phyloP scores from a whole-genome alignment of 164 flowering plant species.

The Warburgia ugandensis region DNA sequence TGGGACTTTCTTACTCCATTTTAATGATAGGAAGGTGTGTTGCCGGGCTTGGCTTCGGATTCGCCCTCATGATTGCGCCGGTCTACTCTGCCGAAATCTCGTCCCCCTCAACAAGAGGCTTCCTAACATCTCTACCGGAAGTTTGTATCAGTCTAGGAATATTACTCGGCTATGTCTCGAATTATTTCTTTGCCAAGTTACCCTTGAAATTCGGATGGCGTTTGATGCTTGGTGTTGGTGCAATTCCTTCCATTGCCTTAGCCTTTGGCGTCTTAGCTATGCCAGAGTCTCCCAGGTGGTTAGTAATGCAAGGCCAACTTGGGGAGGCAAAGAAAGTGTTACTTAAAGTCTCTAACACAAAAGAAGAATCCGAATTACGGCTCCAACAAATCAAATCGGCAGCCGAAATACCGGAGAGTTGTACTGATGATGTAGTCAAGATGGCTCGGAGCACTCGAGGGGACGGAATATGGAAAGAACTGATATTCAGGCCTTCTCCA shows the following conservation, averaged over 20 bases:
- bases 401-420: slow-evolving; percentile 42
- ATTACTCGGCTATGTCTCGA: slow-evolving; percentile 55
- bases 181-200: slow-evolving; percentile 45
- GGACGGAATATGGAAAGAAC: slow-evolving; percentile 47
- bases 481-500: slow-evolving; percentile 45
- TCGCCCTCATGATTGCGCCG: slow-evolving; percentile 30
- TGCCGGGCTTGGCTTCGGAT: slow-evolving; percentile 31
- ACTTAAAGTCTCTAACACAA: slow-evolving; percentile 33
- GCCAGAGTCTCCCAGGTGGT: slow-evolving; percentile 88
- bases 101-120: slow-evolving; percentile 22
- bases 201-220: slow-evolving; percentile 47
- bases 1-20: slow-evolving; percentile 18
- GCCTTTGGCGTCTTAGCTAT: slow-evolving; percentile 37
- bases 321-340: slow-evolving; percentile 54
- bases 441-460: background rate
- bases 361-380: slow-evolving; percentile 41
- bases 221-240: slow-evolving; percentile 65
- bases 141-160: slow-evolving; percentile 28
- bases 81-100: slow-evolving; percentile 30
- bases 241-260: slow-evolving; percentile 41
- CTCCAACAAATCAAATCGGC: slow-evolving; percentile 50
- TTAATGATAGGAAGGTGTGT: slow-evolving; percentile 28
- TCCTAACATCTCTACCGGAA: slow-evolving; percentile 28
- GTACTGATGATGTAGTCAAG: slow-evolving; percentile 32
- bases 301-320: slow-evolving; percentile 61